These are phyloP conservation scores for Lablab purpureus DNA, from an alignment of 306 rosid species.

Conservation along the genomic window DNA sequence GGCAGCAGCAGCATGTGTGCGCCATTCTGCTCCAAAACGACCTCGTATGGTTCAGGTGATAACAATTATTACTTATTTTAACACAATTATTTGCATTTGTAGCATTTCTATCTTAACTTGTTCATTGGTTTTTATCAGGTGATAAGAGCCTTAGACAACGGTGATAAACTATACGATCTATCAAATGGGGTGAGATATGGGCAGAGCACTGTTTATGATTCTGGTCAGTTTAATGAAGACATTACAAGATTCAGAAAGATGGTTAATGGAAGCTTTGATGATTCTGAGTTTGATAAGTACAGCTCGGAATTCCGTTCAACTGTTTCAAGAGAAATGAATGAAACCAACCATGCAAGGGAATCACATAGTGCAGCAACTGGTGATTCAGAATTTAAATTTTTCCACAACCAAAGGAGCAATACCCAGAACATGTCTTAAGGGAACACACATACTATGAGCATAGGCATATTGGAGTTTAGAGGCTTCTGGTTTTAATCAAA, in stretches of 20 bases:
- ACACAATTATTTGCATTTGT: not conserved
- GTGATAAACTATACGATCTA: constrained; percentile 69
- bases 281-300: constrained; percentile 56
- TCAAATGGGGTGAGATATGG: constrained; percentile 92
- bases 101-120: not conserved
- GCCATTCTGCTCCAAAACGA: constrained; percentile 87
- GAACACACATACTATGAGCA: constrained; percentile 36
- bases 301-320: constrained; percentile 51
- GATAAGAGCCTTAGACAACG: constrained; percentile 80
- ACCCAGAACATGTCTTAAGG: constrained; percentile 26
- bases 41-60: constrained; percentile 94
- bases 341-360: constrained; percentile 39
- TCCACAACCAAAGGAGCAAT: constrained; percentile 25
- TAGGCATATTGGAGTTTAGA: constrained; percentile 22
- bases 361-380: constrained; percentile 45
- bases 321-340: constrained; percentile 52
- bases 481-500: constrained; percentile 41
- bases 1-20: constrained; percentile 96
- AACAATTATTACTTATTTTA: no score
- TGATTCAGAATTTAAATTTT: constrained; percentile 63
- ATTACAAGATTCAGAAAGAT: constrained; percentile 65
- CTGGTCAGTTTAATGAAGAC: constrained; percentile 74
- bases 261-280: constrained; percentile 59
- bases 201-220: constrained; percentile 77
- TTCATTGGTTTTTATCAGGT: constrained; percentile 61